These are phyloP conservation scores for Colletotrichum camelliae DNA, from an alignment of 2,329 filamentous ascomycete genomes.

Conservation along the genomic window DNA sequence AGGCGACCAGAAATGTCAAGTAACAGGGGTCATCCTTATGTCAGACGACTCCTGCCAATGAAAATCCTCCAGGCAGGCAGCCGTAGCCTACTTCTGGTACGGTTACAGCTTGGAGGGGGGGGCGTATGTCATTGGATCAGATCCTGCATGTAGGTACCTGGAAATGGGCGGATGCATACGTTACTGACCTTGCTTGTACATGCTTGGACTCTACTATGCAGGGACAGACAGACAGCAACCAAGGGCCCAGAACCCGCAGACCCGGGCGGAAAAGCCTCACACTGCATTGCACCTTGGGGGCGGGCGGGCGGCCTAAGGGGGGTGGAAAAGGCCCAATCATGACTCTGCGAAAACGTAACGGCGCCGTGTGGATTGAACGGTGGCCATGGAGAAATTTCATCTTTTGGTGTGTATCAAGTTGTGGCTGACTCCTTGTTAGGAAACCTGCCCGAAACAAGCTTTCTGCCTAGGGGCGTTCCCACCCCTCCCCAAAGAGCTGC, in stretches of 20 bases:
- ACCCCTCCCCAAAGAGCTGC: background rate
- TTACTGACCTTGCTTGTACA: background rate
- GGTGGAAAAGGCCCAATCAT: background rate
- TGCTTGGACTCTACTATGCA: background rate
- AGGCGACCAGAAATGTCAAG: background rate
- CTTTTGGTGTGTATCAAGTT: background rate
- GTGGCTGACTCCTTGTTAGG: background rate
- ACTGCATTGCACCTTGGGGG: background rate
- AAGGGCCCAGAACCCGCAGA: background rate
- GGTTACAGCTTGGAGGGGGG: background rate
- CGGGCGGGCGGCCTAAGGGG: background rate
- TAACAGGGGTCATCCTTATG: background rate
- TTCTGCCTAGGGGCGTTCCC: background rate
- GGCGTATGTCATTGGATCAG: background rate
- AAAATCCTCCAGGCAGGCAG: background rate
- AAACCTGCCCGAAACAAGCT: background rate
- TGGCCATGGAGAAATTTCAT: background rate
- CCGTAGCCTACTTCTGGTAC: background rate
- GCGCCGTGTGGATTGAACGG: background rate
- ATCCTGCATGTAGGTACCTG: background rate
- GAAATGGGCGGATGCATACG: background rate
- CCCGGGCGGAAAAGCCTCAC: background rate
- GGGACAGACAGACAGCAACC: background rate
- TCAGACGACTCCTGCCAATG: background rate
- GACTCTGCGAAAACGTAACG: background rate